Base-by-base conservation (phyloP, 2,329 filamentous ascomycete species). In the Emmonsia crescens region DNA sequence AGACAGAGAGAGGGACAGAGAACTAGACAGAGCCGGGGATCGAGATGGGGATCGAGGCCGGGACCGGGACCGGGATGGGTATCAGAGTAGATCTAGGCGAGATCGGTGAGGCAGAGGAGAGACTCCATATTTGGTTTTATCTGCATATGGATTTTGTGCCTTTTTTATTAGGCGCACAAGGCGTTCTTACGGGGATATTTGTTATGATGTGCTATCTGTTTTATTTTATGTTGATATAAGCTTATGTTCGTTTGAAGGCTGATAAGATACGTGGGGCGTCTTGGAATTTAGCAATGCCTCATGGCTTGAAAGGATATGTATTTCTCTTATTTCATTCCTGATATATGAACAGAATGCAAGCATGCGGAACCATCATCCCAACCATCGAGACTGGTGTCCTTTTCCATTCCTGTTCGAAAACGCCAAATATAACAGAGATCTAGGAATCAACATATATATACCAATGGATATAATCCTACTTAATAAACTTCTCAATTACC, bases 401-500 rank as follows among this genome's bases (percentile, higher is more conserved):
- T 54, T 24, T 54, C 19, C 1, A 54, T 36, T 19, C 31, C 10
- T 16, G 33, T 10, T 40, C 33, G 24, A 10, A 42, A 46, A 57
- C 55, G 38, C 51, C 38, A 49, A 40, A 49, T 56, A 55, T 27
- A 31, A 21, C 12, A 10, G 19, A 48, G 57, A 33, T 12, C n/a
- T 9, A 55, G 3, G 8, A 36, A 44, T 68, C 64, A 66, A 64
- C 66, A 65, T 51, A 44, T 51, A 33, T 24, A 59, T 19, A 31
- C n/a, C n/a, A 33, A 12, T 60, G 44, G 66, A 64, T 29, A 38
- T 36, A 54, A 42, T 60, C 57, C 40, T 57, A 74, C 49, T 69
- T 66, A 56, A 72, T 62, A 64, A 83, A 78, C 68, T 77, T 80
- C 69, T 85, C 87, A 64, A 89, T 83, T 66, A 88, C 82, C 90